These are phyloP conservation scores for Gossypium rotundifolium DNA, from an alignment of 345 rosid species.

Conservation along the genomic window DNA sequence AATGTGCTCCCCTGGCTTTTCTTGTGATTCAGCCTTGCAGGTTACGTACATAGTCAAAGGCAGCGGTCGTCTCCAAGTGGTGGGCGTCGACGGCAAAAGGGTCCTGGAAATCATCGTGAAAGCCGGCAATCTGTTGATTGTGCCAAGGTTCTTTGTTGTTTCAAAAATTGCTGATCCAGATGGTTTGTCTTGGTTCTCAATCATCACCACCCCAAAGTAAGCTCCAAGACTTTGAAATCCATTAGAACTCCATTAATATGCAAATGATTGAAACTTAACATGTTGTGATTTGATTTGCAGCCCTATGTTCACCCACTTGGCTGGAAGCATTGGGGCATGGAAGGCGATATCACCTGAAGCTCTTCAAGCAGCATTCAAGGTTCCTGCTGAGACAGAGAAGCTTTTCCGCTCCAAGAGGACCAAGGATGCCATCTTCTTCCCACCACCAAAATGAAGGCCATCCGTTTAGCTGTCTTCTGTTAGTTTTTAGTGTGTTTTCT, in stretches of 20 bases:
- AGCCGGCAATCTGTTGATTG: conserved; percentile 67
- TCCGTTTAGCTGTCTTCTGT: background rate
- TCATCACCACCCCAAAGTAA: conserved; percentile 85
- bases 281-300: conserved; percentile 29
- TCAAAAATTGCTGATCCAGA: conserved; percentile 79
- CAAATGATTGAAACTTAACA: background rate
- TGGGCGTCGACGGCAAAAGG: conserved; percentile 68
- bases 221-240: background rate
- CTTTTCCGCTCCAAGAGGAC: conserved; percentile 64
- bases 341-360: conserved; percentile 79
- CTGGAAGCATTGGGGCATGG: conserved; percentile 75
- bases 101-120: conserved; percentile 70
- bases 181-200: conserved; percentile 89
- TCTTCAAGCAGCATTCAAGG: conserved; percentile 67
- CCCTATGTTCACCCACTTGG: conserved; percentile 85
- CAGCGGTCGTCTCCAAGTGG: conserved; percentile 70
- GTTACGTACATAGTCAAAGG: conserved; percentile 76
- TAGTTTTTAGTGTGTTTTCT: background rate
- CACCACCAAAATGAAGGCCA: conserved; percentile 46
- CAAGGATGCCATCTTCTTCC: conserved; percentile 70
- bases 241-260: background rate
- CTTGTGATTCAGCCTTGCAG: conserved; percentile 72
- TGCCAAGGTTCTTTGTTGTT: conserved; percentile 83
- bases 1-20: conserved; percentile 96
- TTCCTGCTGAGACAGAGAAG: conserved; percentile 50